Evolutionary conservation across 2,329 filamentous ascomycete species (phyloP).

Genomic region (Monilinia vaccinii-corymbosi): DNA sequence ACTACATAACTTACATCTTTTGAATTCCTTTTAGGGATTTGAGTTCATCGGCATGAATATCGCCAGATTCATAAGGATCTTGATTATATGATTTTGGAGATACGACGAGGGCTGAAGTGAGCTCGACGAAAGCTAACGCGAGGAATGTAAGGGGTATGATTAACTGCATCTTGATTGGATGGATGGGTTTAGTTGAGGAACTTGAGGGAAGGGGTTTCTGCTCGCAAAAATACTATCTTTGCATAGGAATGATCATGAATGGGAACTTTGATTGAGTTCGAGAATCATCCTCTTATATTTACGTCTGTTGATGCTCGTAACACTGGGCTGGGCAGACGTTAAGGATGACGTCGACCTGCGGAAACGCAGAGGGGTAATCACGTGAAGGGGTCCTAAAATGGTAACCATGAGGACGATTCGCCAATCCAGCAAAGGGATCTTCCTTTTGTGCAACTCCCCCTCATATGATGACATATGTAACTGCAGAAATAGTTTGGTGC

Average conservation of each 20-base stretch:
- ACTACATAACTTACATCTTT: not conserved
- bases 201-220: not conserved
- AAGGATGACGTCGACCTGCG: not conserved
- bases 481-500: not conserved
- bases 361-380: conserved; percentile 1
- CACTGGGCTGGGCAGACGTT: not conserved
- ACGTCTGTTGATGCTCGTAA: not conserved
- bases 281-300: not conserved
- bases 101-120: not conserved
- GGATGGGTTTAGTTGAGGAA: not conserved
- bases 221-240: not conserved
- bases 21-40: not conserved
- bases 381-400: not conserved
- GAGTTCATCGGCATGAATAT: not conserved
- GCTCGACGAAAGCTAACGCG: not conserved
- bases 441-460: not conserved
- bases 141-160: not conserved
- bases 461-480: not conserved
- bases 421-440: not conserved
- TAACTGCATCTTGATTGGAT: not conserved
- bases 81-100: not conserved
- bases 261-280: not conserved
- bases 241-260: not conserved
- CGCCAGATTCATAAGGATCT: not conserved
- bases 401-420: not conserved